Base-by-base conservation (phyloP, 768 basidiomycete species). In the Lyophyllum atratum region DNA sequence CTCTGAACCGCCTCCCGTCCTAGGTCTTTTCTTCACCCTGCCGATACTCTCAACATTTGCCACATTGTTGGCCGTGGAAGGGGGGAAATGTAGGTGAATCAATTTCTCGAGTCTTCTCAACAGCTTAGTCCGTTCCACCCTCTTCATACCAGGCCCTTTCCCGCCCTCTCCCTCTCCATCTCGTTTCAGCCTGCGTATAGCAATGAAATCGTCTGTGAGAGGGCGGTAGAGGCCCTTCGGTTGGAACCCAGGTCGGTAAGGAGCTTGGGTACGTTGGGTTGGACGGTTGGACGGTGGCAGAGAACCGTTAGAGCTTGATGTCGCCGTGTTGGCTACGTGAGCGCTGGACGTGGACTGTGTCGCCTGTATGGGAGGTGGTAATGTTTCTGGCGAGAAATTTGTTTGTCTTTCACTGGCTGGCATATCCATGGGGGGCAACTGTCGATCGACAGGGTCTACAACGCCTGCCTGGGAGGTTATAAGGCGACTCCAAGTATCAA, bases 161-260 rank as follows among this genome's bases (percentile, higher is more conserved):
- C 73, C 71, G 28, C 67, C 61, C 11, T 61, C 61, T 22, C 70
- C 74, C 55, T 73, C 71, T 7, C 75, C 77, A 26, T 80, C 76
- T 34, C 68, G 75, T 46, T 74, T 75, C 15, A 59, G 22, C 49
- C 70, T 71, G 40, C 81, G 76, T 11, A 77, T 61, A 3, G 80
- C 80, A 55, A 86, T 55, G 64, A 93, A 98, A 52, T 93, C 90
- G 53, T 92, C 93, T 7, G 95, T 97, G 34, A 89, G 83, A 5
- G 81, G 85, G 12, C 87, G 76, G 68, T 85, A 88, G 4, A 94
- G 84, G 4, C 95, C 95, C 64, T 82, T 89, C 5, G 96, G 96
- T 69, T 99, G 96, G 68, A 98, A 99, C 1, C 94, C 93, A 2
- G 92, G 86, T 45, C 89, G 86, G 68, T 98, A 98, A 1, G 88